Conservation (phyloP, 345 rosid species). For the Salix suchowensis region DNA sequence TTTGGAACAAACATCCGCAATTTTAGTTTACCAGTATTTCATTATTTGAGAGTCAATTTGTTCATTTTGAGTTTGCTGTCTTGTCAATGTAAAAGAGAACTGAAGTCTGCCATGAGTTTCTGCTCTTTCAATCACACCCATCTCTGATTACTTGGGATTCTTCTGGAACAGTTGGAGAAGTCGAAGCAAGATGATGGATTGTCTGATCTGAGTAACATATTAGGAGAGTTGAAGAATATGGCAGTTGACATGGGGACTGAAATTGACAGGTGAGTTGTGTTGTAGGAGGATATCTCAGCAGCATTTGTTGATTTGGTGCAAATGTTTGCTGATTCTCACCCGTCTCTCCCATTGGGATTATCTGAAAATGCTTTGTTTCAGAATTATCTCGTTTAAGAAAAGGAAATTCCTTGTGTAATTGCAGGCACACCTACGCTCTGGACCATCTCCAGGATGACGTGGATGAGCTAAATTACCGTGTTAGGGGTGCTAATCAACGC, state of each 20-base stretch:
- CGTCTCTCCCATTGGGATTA: neutral
- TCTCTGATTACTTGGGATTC: neutral
- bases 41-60: neutral
- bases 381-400: neutral
- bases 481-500: constrained; percentile 54
- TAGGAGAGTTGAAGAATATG: constrained; percentile 77
- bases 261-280: constrained; percentile 54
- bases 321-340: neutral
- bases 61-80: neutral
- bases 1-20: neutral
- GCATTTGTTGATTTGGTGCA: neutral
- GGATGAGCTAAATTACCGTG: constrained; percentile 61
- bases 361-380: neutral
- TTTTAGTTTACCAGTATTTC: neutral
- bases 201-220: constrained; percentile 56
- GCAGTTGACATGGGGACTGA: constrained; percentile 85
- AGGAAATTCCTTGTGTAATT: neutral
- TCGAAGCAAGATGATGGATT: constrained; percentile 80
- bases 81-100: neutral
- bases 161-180: constrained; percentile 54
- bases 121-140: neutral
- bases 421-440: constrained; percentile 68
- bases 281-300: neutral
- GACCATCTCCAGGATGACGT: constrained; percentile 57
- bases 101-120: neutral